Percentiles rank a stretch among this genome's conserved stretches.
Evolutionary conservation across 2,329 filamentous ascomycete genomes (phyloP).

Genomic region (Helminthosporium solani): DNA sequence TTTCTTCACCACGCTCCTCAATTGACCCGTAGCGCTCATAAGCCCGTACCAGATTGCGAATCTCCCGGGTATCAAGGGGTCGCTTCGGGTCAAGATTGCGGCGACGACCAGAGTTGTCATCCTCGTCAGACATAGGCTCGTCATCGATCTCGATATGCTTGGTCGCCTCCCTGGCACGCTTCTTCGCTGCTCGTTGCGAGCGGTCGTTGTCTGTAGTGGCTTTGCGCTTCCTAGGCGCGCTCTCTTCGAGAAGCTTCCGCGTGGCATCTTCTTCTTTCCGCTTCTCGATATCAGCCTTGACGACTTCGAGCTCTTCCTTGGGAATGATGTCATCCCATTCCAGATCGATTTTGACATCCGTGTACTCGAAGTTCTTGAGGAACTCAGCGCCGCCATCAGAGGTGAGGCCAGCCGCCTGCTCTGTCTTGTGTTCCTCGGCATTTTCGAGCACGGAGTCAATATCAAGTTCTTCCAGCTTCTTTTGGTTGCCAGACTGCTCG

Average conservation of each 20-base stretch:
- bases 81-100: conserved; percentile 75
- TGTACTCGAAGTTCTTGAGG: conserved; percentile 84
- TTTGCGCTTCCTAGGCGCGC: conserved; percentile 73
- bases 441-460: conserved; percentile 97
- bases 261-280: conserved; percentile 81
- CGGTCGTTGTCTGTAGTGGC: conserved; percentile 61
- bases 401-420: conserved; percentile 90
- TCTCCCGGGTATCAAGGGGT: conserved; percentile 90
- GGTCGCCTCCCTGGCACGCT: conserved; percentile 68
- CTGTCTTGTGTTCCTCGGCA: conserved; percentile 94
- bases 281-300: conserved; percentile 86
- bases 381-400: conserved; percentile 97
- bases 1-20: conserved; percentile 82
- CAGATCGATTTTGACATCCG: conserved; percentile 93
- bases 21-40: conserved; percentile 90
- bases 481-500: conserved; percentile 93
- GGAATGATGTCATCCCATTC: conserved; percentile 99
- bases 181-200: conserved; percentile 68
- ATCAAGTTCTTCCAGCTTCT: conserved; percentile 93
- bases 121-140: conserved; percentile 47
- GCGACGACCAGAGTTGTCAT: conserved; percentile 9
- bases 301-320: conserved; percentile 82
- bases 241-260: conserved; percentile 78
- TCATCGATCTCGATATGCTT: conserved; percentile 63
- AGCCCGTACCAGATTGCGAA: conserved; percentile 84